Percentiles rank a stretch among this genome's conserved stretches.
phyloP scores from a whole-genome alignment of 805 yeast species.

The Saturnispora besseyi region DNA sequence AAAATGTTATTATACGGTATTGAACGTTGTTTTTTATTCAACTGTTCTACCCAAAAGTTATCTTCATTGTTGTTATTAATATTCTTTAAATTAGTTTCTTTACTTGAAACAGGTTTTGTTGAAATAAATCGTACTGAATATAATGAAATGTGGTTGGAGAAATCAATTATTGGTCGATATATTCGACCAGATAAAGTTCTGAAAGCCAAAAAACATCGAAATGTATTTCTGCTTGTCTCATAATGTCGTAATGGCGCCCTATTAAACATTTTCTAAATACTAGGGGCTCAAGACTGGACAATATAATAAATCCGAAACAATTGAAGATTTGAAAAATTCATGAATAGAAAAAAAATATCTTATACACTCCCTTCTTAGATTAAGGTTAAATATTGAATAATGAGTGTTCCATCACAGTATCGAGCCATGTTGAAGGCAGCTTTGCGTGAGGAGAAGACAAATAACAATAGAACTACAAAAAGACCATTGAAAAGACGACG shows the following conservation, averaged over 20 bases:
- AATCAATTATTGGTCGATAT: background rate
- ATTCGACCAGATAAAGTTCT: background rate
- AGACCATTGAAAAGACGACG: conserved; percentile 8
- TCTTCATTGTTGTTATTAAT: background rate
- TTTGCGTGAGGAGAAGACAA: background rate
- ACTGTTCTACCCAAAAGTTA: conserved; percentile 7
- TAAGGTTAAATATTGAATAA: background rate
- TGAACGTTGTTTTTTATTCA: conserved; percentile 7
- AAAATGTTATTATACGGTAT: conserved; percentile 7
- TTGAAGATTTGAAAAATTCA: background rate
- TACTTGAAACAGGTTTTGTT: background rate
- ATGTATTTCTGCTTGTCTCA: background rate
- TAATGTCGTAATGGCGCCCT: background rate
- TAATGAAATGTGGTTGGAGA: background rate
- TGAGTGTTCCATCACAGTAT: conserved; percentile 7
- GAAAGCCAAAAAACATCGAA: background rate
- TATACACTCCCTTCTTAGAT: background rate
- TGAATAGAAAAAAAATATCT: background rate
- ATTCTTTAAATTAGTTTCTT: background rate
- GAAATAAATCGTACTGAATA: background rate
- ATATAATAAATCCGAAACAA: too few relatives aligned
- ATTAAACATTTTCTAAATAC: background rate
- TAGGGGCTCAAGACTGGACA: background rate
- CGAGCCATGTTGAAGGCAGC: conserved; percentile 4
- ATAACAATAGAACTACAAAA: background rate